Evolutionary conservation across 164 flowering plant species (phyloP).

Genomic region (Chimonanthus salicifolius): DNA sequence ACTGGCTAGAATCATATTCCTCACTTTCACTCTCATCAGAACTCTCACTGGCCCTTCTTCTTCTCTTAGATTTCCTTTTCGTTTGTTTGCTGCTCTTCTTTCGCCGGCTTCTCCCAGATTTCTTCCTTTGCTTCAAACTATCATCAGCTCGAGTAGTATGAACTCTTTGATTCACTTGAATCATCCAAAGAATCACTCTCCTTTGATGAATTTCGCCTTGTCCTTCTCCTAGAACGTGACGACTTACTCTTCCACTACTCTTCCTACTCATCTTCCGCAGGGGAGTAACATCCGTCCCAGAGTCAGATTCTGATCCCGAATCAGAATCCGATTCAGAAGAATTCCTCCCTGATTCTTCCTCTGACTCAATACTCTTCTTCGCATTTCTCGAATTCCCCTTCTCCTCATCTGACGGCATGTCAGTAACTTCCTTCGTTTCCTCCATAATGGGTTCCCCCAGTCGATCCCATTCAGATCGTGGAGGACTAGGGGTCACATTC

Average conservation of each 20-base stretch:
- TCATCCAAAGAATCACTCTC: slow-evolving; percentile 30
- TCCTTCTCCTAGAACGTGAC: slow-evolving; percentile 26
- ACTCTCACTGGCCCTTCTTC: slow-evolving; percentile 27
- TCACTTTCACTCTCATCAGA: slow-evolving; percentile 38
- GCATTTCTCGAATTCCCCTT: slow-evolving; percentile 12
- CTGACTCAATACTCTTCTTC: slow-evolving; percentile 6
- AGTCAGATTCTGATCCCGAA: slow-evolving; percentile 34
- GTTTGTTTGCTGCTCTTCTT: slow-evolving; percentile 25
- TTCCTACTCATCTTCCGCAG: slow-evolving; percentile 4
- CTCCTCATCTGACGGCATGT: slow-evolving; percentile 11
- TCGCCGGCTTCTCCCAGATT: slow-evolving; percentile 13
- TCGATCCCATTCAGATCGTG: slow-evolving; percentile 36
- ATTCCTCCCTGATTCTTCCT: slow-evolving; percentile 19
- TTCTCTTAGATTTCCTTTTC: not conserved
- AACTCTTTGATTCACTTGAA: slow-evolving; percentile 25
- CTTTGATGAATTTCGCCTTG: slow-evolving; percentile 23
- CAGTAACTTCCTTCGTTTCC: slow-evolving; percentile 22
- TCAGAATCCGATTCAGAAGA: slow-evolving; percentile 13
- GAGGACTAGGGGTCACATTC: slow-evolving; percentile 84
- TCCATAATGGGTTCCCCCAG: slow-evolving; percentile 20
- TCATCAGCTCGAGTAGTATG: slow-evolving; percentile 16
- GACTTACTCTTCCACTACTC: slow-evolving; percentile 26
- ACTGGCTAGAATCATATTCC: slow-evolving; percentile 27
- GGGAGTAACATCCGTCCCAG: slow-evolving; percentile 21
- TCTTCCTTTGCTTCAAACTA: slow-evolving; percentile 13